Base-by-base conservation (phyloP, 192 early-diverging fungal species). In the Gaertneriomyces sp. region DNA sequence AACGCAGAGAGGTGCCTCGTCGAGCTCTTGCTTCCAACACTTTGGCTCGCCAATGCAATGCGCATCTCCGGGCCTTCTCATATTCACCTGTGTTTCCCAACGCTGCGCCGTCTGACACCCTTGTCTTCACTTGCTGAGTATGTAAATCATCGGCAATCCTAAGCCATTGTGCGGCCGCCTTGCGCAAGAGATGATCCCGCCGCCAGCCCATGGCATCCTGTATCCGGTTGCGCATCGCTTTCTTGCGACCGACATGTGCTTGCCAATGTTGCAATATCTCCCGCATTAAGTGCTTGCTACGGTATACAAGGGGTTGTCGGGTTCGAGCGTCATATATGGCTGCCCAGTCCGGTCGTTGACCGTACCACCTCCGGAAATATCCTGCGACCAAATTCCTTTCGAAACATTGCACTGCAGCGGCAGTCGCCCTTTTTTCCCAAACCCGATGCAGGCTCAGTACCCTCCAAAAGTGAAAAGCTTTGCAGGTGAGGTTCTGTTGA, bases 161-260 rank as follows among this genome's bases (percentile, higher is more conserved):
- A 7, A 68, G 51, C 19, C 42, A 68, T 17, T 59, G 58, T 5
- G 49, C 66, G n/a, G 45, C 56, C 12, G 53, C 58, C 17, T 38
- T 40, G 25, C 58, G 60, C 58, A 59, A 17, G 7, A 50, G 11
- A 9, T 42, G 45, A 39, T 68, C 66, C 19, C 16, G 45, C 50
- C 50, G 59, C 56, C 66, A 68, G 0, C 58, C 66, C 57, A 60
- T 33, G 1, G 66, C 66, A 51, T 59, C 66, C 57, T 52, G 14
- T 1, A 68, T 49, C 10, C 58, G n/a, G 6, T 50, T 41, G 5
- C 44, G 42, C 58, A 68, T 5, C 25, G 47, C 58, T 20, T 51
- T 19, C 50, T 51, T 45, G 0, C n/a, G 20, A 7, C 16, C 19
- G 45, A 46, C 20, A 33, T 68, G 38, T 5, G 7, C 39, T 0